phyloP scores from a whole-genome alignment of 306 rosid genomes.

The Nissolia schottii region DNA sequence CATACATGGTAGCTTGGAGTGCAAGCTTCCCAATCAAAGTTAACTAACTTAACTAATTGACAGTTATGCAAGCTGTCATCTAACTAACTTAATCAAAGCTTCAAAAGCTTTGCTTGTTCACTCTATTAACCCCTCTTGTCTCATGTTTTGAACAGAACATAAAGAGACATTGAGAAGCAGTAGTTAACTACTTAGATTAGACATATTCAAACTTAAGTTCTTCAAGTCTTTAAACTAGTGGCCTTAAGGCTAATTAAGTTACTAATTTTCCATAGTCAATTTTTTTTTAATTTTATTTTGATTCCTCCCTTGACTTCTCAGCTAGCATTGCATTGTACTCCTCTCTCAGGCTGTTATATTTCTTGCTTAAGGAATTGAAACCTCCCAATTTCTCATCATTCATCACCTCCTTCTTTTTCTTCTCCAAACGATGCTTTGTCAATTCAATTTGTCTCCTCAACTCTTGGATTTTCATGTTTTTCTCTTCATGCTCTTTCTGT shows the following conservation, averaged over 20 bases:
- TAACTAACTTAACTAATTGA: no score
- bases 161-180: not conserved
- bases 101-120: no score
- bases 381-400: conserved; percentile 34
- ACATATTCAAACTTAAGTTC: not conserved
- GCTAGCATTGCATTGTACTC: conserved; percentile 44
- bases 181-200: not conserved
- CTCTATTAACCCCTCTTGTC: not conserved
- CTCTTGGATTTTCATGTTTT: conserved; percentile 34
- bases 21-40: no score
- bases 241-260: not conserved
- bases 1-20: no score
- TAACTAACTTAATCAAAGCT: no score
- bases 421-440: conserved; percentile 41
- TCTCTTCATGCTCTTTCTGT: conserved; percentile 42
- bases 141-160: not conserved
- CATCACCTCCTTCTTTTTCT: conserved; percentile 1
- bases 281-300: conserved; percentile 11
- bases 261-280: no score
- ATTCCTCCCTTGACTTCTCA: conserved; percentile 22
- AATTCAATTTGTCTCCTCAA: conserved; percentile 41
- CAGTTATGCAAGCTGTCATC: no score
- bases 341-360: conserved; percentile 40
- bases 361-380: conserved; percentile 31
- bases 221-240: not conserved